A percentile compares a stretch with the other conserved stretches of the same genome.
Conservation (phyloP, 257 asterid genomes). For the Solanum gracilifrons region DNA sequence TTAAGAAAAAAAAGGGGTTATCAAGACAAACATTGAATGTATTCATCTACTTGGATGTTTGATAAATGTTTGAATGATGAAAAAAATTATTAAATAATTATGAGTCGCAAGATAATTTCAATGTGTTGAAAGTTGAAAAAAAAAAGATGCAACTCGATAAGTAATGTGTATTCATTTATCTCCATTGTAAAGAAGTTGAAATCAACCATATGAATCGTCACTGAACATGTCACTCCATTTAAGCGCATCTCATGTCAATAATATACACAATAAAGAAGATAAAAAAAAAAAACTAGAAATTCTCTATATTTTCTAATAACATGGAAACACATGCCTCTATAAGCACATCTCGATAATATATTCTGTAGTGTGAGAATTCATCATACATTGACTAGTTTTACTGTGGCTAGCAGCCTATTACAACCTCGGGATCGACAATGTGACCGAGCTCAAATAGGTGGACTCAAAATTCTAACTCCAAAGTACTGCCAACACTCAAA, state of each 20-base stretch:
- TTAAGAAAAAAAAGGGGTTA: not conserved
- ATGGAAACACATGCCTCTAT: not conserved
- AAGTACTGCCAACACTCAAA: not conserved
- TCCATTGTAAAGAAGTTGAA: not conserved
- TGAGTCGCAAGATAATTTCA: not conserved
- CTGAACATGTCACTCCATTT: not conserved
- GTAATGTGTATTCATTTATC: not conserved
- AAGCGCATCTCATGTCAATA: not conserved
- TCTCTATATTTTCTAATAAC: not conserved
- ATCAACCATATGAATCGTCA: not conserved
- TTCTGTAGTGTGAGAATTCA: not conserved
- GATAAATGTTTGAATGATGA: not conserved
- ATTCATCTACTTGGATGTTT: not conserved
- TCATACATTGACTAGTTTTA: not conserved
- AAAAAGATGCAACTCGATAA: not conserved
- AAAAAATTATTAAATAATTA: not conserved
- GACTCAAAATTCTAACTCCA: not conserved
- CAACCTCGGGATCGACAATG: not conserved
- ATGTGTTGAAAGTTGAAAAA: not conserved
- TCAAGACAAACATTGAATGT: not conserved
- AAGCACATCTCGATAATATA: not conserved
- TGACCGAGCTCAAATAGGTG: not conserved
- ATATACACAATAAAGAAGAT: not conserved
- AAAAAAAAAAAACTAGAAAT: not conserved
- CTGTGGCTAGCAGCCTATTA: not conserved